phyloP scores from a whole-genome alignment of 495 filamentous ascomycete species.

The Gamarada debralockiae region DNA sequence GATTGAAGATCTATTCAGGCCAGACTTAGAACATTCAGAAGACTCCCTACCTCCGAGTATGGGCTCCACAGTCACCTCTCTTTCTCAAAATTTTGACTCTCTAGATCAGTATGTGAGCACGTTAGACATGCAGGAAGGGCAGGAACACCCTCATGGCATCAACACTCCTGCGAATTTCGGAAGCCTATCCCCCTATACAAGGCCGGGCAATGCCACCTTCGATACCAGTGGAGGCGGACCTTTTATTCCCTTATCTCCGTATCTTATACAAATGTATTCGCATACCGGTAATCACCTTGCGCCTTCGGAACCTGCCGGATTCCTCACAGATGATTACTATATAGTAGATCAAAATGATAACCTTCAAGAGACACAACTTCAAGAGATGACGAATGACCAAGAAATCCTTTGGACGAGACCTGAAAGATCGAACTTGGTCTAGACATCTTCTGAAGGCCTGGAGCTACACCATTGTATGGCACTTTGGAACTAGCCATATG shows the following conservation, averaged over 20 bases:
- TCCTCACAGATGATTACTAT: constrained; percentile 1
- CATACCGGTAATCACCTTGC: constrained; percentile 2
- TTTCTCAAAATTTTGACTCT: constrained; percentile 3
- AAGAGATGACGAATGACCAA: neutral
- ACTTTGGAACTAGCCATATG: too few species aligned
- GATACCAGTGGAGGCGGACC: neutral
- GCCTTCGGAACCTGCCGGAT: neutral
- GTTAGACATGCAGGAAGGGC: constrained; percentile 7
- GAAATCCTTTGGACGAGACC: neutral
- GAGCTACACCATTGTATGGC: too few species aligned
- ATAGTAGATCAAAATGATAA: constrained; percentile 2
- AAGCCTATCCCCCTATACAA: too few species aligned
- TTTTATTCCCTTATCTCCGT: constrained; percentile 15
- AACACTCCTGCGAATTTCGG: neutral
- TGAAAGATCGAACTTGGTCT: neutral
- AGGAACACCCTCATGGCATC: neutral
- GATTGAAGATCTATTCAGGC: constrained; percentile 9
- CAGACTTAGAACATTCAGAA: constrained; percentile 3
- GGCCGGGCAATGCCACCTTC: neutral
- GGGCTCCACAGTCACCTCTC: neutral
- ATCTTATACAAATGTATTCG: constrained; percentile 4
- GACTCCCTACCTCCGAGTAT: neutral
- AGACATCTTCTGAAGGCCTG: too few species aligned
- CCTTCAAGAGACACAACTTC: constrained; percentile 1
- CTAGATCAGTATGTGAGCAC: constrained; percentile 13